Conservation (phyloP, 768 basidiomycete species). For the Suillus cothurnatus region DNA sequence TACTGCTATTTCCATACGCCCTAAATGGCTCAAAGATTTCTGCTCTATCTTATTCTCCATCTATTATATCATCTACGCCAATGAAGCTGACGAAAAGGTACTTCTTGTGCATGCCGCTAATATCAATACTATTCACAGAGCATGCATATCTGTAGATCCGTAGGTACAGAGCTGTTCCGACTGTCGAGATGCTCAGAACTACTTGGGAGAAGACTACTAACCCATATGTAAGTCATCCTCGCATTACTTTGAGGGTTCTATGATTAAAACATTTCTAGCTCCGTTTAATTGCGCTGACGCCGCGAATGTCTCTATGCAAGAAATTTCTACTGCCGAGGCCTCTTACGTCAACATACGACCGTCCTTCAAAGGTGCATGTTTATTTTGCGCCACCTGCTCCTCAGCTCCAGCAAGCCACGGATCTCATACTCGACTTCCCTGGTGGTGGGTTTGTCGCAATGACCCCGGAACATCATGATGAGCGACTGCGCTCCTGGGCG, state of each 20-base stretch:
- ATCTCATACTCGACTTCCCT: constrained; percentile 90
- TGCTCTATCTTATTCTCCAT: constrained; percentile 82
- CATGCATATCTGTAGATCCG: constrained; percentile 60
- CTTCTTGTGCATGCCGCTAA: constrained; percentile 19
- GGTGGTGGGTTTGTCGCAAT: constrained; percentile 98
- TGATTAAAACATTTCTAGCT: constrained; percentile 47
- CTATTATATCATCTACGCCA: constrained; percentile 89
- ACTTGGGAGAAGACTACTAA: constrained; percentile 98
- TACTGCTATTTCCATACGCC: constrained; percentile 89
- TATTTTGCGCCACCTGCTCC: constrained; percentile 75
- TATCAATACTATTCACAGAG: constrained; percentile 4
- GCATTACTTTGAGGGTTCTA: constrained; percentile 6
- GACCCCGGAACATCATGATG: constrained; percentile 96
- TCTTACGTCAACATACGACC: constrained; percentile 68
- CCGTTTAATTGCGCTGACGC: constrained; percentile 56
- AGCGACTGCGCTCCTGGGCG: constrained; percentile 88
- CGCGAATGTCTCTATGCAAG: constrained; percentile 62
- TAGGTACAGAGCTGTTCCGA: constrained; percentile 88
- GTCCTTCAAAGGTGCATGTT: constrained; percentile 81
- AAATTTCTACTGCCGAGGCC: constrained; percentile 87
- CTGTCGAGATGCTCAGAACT: constrained; percentile 91
- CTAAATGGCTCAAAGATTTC: constrained; percentile 89
- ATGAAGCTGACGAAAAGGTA: constrained; percentile 96
- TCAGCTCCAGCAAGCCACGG: constrained; percentile 65
- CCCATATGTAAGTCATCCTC: constrained; percentile 67